Evolutionary conservation across 768 basidiomycete species (phyloP), one percentile per base, ranked within the genome.

Genomic region (Flagelloscypha sp.): DNA sequence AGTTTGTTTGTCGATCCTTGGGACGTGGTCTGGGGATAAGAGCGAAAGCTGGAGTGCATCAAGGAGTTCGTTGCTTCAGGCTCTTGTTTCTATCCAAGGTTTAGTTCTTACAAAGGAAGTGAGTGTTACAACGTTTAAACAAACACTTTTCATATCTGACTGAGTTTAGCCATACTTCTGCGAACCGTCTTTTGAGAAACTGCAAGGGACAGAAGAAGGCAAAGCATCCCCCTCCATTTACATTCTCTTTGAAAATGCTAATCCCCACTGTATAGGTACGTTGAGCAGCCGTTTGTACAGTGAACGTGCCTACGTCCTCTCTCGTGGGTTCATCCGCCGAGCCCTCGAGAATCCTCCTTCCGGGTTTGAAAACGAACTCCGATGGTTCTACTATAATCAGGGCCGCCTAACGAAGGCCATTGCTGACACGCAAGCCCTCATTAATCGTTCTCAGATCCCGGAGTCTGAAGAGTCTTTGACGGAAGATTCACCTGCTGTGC

Each of bases 51-150:
- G 92, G 92, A 89, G 73, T 47, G 68, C 88, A 1, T 64, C 76
- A 23, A 69, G 84, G 29, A 94, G 89, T 1, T 93, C 88, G 11
- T 61, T 97, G 17, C 69, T 97, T 12, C 92, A 97, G 58, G 86
- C 87, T 0, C 74, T 95, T 35, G 85, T 97, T 13, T 93, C 89
- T 20, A 93, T 95, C 29, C 93, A 94, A 53, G 92, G 89, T 8
- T 68, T 94, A 6, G 92, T 97, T 5, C 68, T 97, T 6, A 89
- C 94, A 9, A 86, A 85, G 56, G 84, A 92, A 51, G 73, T 94
- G 61, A 53, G 87, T 72, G 23, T 35, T 29, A 4, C 15, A 32
- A 15, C 18, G 2, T 38, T 28, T 37, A 30, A 13, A 24, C 16
- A 19, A 7, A 27, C 28, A 24, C 13, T 11, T 19, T 13, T 7